These are phyloP conservation scores for Trichosporon ovoides DNA, from an alignment of 1,284 basidiomycete species.

Conservation along the genomic window DNA sequence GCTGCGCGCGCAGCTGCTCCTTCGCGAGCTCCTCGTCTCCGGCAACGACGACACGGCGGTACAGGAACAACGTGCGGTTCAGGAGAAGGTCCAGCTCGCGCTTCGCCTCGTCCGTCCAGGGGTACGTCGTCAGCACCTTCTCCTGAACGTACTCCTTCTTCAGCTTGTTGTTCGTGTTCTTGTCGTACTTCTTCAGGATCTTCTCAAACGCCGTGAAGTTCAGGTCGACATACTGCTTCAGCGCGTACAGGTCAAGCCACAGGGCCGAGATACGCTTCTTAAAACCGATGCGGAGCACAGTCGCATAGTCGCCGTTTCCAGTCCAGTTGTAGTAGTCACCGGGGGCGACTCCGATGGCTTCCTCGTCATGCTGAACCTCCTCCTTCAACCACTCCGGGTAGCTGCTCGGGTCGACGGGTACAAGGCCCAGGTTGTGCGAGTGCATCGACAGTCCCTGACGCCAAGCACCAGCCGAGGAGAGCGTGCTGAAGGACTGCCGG, in stretches of 20 bases:
- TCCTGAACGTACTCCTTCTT: conserved; percentile 76
- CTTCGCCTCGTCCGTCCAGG: conserved; percentile 64
- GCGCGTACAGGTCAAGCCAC: conserved; percentile 76
- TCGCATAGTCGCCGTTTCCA: conserved; percentile 74
- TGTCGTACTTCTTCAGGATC: conserved; percentile 98
- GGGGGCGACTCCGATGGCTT: conserved; percentile 7
- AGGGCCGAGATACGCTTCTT: conserved; percentile 84
- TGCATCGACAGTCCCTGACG: conserved; percentile 4
- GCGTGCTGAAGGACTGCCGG: conserved; percentile 39
- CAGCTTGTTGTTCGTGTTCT: conserved; percentile 80
- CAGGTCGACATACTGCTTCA: conserved; percentile 87
- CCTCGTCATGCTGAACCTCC: conserved; percentile 10
- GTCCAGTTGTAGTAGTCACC: conserved; percentile 61
- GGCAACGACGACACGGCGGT: conserved; percentile 77
- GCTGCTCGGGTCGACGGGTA: conserved; percentile 32
- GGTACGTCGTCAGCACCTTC: conserved; percentile 62
- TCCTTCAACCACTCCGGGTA: conserved; percentile 32
- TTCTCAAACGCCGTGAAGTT: conserved; percentile 94
- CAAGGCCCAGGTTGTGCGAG: conserved; percentile 17
- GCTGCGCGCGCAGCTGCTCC: conserved; percentile 77
- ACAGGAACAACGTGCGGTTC: conserved; percentile 63
- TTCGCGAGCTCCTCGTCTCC: conserved; percentile 68
- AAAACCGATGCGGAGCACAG: conserved; percentile 81
- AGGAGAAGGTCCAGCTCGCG: conserved; percentile 62
- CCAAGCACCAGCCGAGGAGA: conserved; percentile 26